Percentiles rank a stretch among this genome's conserved stretches.
phyloP scores from a whole-genome alignment of 441 rosid species.

The Brassica balearica region DNA sequence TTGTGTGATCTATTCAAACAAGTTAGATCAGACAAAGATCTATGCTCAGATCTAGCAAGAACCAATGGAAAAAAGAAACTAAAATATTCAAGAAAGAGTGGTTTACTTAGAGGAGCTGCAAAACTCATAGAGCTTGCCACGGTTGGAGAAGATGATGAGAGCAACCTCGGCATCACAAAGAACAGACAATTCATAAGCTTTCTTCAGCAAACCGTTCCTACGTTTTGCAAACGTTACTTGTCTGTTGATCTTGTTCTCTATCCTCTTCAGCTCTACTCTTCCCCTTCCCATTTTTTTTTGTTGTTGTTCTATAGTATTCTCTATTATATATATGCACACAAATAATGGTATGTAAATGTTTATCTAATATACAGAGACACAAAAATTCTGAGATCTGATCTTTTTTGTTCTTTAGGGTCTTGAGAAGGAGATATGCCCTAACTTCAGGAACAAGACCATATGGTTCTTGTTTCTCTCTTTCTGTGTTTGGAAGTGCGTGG shows the following conservation, averaged over 20 bases:
- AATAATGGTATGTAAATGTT: slow-evolving; percentile 24
- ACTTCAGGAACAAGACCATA: slow-evolving; percentile 35
- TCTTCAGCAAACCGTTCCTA: slow-evolving; percentile 86
- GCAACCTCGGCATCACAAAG: slow-evolving; percentile 93
- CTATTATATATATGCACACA: background rate
- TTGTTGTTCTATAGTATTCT: slow-evolving; percentile 3
- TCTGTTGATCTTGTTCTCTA: slow-evolving; percentile 96
- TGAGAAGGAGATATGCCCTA: slow-evolving; percentile 61
- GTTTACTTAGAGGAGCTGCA: slow-evolving; percentile 74
- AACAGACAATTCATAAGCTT: slow-evolving; percentile 86
- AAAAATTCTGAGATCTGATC: slow-evolving; percentile 42
- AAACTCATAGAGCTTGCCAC: slow-evolving; percentile 93
- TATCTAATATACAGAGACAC: slow-evolving; percentile 30
- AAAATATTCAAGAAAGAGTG: background rate
- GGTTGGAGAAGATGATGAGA: slow-evolving; percentile 85
- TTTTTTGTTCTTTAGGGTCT: slow-evolving; percentile 31
- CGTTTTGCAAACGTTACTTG: slow-evolving; percentile 95
- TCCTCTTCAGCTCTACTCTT: slow-evolving; percentile 92
- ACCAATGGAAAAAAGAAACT: background rate
- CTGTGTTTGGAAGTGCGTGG: slow-evolving; percentile 22
- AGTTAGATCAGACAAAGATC: slow-evolving; percentile 14
- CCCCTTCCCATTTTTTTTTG: slow-evolving; percentile 73
- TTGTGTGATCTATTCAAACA: background rate
- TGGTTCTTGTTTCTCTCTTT: slow-evolving; percentile 18
- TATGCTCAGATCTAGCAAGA: slow-evolving; percentile 29